A percentile compares a stretch with the other conserved stretches of the same genome.
Conservation (phyloP, 768 basidiomycete species). For the Collybia mongolica region DNA sequence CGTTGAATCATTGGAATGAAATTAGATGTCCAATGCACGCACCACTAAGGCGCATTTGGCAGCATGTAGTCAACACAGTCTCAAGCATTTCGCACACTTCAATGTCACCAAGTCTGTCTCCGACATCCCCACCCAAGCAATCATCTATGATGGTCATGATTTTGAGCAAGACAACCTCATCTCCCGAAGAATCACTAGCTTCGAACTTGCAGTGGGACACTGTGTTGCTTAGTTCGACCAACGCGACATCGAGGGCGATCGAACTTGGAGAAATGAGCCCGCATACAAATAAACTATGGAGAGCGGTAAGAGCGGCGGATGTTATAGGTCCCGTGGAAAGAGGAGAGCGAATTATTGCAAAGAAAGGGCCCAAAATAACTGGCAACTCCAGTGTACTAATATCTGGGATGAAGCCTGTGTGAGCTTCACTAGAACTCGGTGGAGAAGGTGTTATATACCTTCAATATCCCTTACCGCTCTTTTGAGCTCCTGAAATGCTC, state of each 20-base stretch:
- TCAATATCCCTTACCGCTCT: slow-evolving; percentile 66
- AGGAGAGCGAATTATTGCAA: slow-evolving; percentile 89
- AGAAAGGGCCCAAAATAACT: slow-evolving; percentile 80
- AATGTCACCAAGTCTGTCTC: slow-evolving; percentile 79
- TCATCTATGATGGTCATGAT: slow-evolving; percentile 90
- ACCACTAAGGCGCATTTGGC: slow-evolving; percentile 97
- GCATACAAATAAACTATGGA: slow-evolving; percentile 86
- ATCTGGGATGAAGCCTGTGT: slow-evolving; percentile 39
- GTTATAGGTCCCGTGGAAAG: slow-evolving; percentile 97
- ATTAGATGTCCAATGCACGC: slow-evolving; percentile 26
- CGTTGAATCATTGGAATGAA: slow-evolving; percentile 8
- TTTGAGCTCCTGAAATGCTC: slow-evolving; percentile 85
- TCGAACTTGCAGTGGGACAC: slow-evolving; percentile 98
- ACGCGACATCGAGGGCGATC: slow-evolving; percentile 56
- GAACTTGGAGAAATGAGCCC: slow-evolving; percentile 64
- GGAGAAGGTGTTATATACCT: slow-evolving; percentile 39
- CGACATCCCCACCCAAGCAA: slow-evolving; percentile 70
- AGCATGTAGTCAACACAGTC: slow-evolving; percentile 94
- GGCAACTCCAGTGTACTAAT: slow-evolving; percentile 55
- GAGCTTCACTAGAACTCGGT: slow-evolving; percentile 3
- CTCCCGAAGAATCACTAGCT: slow-evolving; percentile 94
- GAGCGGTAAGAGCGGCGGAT: slow-evolving; percentile 84
- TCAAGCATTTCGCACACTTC: slow-evolving; percentile 99
- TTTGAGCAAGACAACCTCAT: slow-evolving; percentile 92
- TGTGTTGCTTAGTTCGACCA: slow-evolving; percentile 83